phyloP scores from a whole-genome alignment of 345 rosid genomes.

The Salix suchowensis region DNA sequence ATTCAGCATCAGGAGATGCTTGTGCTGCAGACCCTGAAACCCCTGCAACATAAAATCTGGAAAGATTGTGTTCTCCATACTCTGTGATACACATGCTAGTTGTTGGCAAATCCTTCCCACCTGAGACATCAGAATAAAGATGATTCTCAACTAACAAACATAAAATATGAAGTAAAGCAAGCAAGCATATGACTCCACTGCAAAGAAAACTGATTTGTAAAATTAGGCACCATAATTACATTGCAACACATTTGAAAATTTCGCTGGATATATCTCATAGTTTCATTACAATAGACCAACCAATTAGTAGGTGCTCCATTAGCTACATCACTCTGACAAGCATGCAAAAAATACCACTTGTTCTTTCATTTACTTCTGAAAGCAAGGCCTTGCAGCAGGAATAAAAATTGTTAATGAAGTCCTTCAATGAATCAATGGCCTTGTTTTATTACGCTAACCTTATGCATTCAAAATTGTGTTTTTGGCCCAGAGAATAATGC shows the following conservation, averaged over 20 bases:
- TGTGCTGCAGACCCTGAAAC: conserved; percentile 53
- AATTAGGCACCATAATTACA: background rate
- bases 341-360: background rate
- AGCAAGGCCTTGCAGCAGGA: background rate
- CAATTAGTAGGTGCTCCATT: background rate
- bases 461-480: background rate
- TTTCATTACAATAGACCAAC: background rate
- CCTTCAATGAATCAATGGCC: background rate
- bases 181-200: background rate
- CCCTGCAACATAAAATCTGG: conserved; percentile 40
- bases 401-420: background rate
- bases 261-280: background rate
- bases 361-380: background rate
- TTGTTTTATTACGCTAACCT: background rate
- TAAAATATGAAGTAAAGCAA: background rate
- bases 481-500: background rate
- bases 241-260: background rate
- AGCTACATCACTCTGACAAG: background rate
- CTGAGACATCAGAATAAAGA: conserved; percentile 28
- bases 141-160: background rate
- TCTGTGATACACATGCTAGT: conserved; percentile 38
- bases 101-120: conserved; percentile 33
- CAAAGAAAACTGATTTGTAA: background rate
- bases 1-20: conserved; percentile 59
- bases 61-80: conserved; percentile 36